Base-by-base conservation (phyloP, 495 filamentous ascomycete species). In the Penicillium arizonense region DNA sequence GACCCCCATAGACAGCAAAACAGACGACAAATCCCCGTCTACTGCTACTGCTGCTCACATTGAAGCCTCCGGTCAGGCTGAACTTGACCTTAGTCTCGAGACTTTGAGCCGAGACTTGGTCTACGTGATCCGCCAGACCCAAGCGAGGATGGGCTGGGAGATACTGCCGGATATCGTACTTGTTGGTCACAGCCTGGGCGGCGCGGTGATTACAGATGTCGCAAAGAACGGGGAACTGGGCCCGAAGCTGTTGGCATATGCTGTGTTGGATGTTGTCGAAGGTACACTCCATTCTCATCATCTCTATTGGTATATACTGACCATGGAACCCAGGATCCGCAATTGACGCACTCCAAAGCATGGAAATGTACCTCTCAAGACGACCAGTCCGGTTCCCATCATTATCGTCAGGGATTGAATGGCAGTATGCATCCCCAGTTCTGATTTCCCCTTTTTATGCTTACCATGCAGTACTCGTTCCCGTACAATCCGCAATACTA, bases 181-280 rank as follows among this genome's bases (percentile, higher is more conserved):
- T 0, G 84, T 99, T 4, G 94, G 94, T n/a, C 94, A 99, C 72
- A 94, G 89, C 40, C 79, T 99, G 1, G 94, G 94, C 28, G 94
- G 95, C n/a, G 91, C 94, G 21, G 90, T 99, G 2, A 87, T 97
- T 16, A 93, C 89, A 3, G 83, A 97, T 56, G 78, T 93, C 21
- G 91, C 91, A 1, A 84, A 78, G 59, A 73, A 72, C 11, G 84
- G 83, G 6, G 70, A 74, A 47, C 69, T 96, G 18, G 89, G 90
- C 2, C 68, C 66, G 24, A 76, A 83, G 23, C 62, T 97, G 5
- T 70, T 97, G 12, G 95, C 90, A 12, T 96, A 93, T 74, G 89
- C 85, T 7, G 92, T 99, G 10, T 72, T 99, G 10, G 94, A 99
- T 69, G 91, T 99, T 9, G 94, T 99, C 30, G 94, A 99, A 74